Evolutionary conservation across 116 monocot genomes (phyloP).

Genomic region (Dioscorea cayenensis): DNA sequence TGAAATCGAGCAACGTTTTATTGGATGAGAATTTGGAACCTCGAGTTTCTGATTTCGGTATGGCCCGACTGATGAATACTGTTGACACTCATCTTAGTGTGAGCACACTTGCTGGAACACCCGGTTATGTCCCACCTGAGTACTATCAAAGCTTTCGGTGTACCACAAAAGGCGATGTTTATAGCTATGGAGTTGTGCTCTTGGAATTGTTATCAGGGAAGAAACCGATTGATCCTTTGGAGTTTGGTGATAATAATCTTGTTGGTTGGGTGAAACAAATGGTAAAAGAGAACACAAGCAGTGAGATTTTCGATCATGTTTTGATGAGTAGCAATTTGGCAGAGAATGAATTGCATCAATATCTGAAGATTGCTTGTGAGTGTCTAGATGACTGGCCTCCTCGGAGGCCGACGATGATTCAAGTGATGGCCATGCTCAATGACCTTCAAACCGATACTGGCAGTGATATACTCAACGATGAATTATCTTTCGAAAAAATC

Average conservation of each 20-base stretch:
- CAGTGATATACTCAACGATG: constrained; percentile 52
- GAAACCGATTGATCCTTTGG: constrained; percentile 59
- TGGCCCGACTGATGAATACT: constrained; percentile 82
- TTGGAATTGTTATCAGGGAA: constrained; percentile 81
- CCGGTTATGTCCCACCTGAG: constrained; percentile 94
- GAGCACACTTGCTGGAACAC: constrained; percentile 82
- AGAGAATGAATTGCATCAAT: constrained; percentile 47
- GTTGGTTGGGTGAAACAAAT: constrained; percentile 88
- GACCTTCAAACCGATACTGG: constrained; percentile 65
- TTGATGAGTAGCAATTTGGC: constrained; percentile 21
- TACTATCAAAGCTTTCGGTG: constrained; percentile 96
- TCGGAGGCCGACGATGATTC: constrained; percentile 83
- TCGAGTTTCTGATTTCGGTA: constrained; percentile 84
- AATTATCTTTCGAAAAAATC: constrained; percentile 25
- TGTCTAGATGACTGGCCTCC: constrained; percentile 75
- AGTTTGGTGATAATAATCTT: constrained; percentile 84
- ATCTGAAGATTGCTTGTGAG: constrained; percentile 65
- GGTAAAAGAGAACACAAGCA: constrained; percentile 53
- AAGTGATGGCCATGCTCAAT: constrained; percentile 86
- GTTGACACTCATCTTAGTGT: constrained; percentile 87
- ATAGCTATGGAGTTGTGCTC: constrained; percentile 83
- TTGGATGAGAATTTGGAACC: constrained; percentile 69
- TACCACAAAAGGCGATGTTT: constrained; percentile 90
- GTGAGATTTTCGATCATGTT: constrained; percentile 63
- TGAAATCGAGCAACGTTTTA: constrained; percentile 96